phyloP scores from a whole-genome alignment of 805 yeast species.

The Saturnispora saitoi region DNA sequence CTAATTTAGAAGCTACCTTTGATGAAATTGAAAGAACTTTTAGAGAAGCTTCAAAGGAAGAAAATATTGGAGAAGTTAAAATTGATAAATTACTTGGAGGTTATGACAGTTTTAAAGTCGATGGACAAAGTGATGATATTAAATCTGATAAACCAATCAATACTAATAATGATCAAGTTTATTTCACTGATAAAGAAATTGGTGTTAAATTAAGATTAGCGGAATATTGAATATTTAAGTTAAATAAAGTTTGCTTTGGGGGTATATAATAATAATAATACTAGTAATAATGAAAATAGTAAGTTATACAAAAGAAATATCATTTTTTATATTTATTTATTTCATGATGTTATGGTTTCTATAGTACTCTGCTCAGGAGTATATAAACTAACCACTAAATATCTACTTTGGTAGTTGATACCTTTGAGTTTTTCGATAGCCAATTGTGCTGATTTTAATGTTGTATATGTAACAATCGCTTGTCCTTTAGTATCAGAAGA shows the following conservation, averaged over 20 bases:
- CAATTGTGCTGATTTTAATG: slow-evolving; percentile 36
- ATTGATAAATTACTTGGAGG: slow-evolving; percentile 56
- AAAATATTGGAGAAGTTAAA: slow-evolving; percentile 13
- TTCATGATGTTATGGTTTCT: slow-evolving; percentile 7
- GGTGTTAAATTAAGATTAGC: slow-evolving; percentile 57
- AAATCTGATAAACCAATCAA: slow-evolving; percentile 31
- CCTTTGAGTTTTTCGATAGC: slow-evolving; percentile 54
- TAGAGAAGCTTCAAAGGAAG: slow-evolving; percentile 25
- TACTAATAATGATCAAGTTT: slow-evolving; percentile 1
- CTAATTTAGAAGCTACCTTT: slow-evolving; percentile 55
- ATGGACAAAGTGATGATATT: slow-evolving; percentile 41
- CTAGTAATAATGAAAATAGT: not conserved
- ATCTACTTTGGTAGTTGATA: slow-evolving; percentile 49
- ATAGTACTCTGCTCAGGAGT: slow-evolving; percentile 32
- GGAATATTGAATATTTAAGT: slow-evolving; percentile 36
- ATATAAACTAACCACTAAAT: slow-evolving; percentile 43
- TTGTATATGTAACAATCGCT: slow-evolving; percentile 46
- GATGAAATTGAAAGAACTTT: slow-evolving; percentile 48
- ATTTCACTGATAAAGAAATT: slow-evolving; percentile 38
- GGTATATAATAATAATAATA: not conserved
- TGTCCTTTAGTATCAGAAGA: slow-evolving; percentile 38
- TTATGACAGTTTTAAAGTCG: slow-evolving; percentile 73
- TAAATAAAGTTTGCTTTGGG: not conserved
- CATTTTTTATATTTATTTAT: slow-evolving; percentile 1
- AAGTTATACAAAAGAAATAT: not conserved